Evolutionary conservation across 106 monocot species (phyloP).

Genomic region (Dendrobium huoshanense): DNA sequence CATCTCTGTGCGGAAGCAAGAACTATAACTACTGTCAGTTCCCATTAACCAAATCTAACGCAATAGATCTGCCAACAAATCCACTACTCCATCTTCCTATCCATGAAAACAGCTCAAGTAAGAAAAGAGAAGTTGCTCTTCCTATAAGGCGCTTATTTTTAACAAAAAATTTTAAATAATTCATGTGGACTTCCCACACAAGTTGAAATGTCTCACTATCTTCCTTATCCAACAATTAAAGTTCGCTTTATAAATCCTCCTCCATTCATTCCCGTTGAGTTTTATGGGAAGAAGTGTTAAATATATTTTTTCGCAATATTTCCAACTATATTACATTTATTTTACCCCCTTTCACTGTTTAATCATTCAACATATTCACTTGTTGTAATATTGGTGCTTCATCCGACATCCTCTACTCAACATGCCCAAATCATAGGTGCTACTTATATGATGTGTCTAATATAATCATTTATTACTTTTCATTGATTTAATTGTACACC

Average conservation of each 20-base stretch:
- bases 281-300: background rate
- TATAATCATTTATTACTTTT: background rate
- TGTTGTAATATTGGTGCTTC: background rate
- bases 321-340: background rate
- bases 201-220: background rate
- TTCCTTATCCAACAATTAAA: background rate
- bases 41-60: background rate
- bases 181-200: background rate
- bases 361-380: background rate
- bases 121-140: background rate
- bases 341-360: background rate
- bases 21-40: background rate
- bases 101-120: background rate
- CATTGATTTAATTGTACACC: background rate
- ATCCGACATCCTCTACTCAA: background rate
- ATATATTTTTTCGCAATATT: background rate
- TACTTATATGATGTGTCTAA: background rate
- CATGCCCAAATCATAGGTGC: background rate
- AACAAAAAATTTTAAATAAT: background rate
- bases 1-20: background rate
- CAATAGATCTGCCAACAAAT: background rate
- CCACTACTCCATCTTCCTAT: background rate
- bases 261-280: background rate
- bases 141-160: background rate
- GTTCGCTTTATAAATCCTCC: background rate